These are phyloP conservation scores for Crithidia expoeki DNA, from an alignment of 208 protist species.

Conservation along the genomic window DNA sequence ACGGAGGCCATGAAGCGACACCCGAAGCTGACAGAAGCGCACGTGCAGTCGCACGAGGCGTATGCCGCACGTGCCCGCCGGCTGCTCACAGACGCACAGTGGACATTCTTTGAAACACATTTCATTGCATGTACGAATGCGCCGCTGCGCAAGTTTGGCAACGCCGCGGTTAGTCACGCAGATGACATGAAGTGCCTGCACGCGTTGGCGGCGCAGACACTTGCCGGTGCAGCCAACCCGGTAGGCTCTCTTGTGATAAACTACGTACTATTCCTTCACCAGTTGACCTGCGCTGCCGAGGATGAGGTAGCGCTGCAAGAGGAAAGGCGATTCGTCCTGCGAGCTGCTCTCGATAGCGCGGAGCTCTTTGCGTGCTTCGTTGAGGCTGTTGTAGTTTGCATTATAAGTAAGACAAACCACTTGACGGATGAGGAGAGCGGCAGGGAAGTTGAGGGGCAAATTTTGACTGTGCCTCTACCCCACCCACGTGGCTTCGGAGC, in stretches of 20 bases:
- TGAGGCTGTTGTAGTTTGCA: conserved; percentile 6
- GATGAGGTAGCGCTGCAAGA: background rate
- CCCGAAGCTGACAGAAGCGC: conserved; percentile 20
- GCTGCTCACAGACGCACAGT: conserved; percentile 53
- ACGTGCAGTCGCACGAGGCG: conserved; percentile 62
- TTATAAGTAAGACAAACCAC: background rate
- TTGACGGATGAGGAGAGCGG: background rate
- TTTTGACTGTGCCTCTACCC: conserved; percentile 8
- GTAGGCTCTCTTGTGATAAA: conserved; percentile 62
- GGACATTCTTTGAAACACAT: conserved; percentile 72
- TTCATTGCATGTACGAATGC: conserved; percentile 35
- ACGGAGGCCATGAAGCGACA: conserved; percentile 36
- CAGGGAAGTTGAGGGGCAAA: background rate
- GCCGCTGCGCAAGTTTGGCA: conserved; percentile 66
- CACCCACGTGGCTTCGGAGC: background rate
- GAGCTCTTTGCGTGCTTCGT: conserved; percentile 24
- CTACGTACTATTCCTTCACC: conserved; percentile 59
- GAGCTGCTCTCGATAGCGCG: conserved; percentile 21
- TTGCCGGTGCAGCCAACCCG: conserved; percentile 66
- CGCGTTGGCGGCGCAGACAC: conserved; percentile 75
- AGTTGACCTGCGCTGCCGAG: conserved; percentile 13
- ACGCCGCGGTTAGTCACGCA: conserved; percentile 77
- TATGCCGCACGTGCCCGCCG: conserved; percentile 50
- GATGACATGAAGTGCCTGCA: conserved; percentile 89
- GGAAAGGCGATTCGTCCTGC: conserved; percentile 7